A percentile compares a stretch with the other conserved stretches of the same genome.
phyloP scores from a whole-genome alignment of 306 rosid species.

The Myrica gale region DNA sequence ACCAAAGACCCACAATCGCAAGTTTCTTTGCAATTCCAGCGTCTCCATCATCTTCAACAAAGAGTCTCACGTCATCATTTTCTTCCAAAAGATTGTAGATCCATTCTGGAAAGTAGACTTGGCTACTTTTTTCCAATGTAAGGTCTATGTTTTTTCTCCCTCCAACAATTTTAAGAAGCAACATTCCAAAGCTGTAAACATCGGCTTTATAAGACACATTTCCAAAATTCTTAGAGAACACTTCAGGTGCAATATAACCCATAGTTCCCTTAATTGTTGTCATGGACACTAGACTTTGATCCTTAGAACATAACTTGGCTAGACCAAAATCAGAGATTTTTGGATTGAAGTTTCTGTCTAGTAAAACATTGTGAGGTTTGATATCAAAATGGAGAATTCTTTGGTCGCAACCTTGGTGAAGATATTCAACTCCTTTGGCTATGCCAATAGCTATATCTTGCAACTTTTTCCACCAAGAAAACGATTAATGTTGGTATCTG shows the following conservation, averaged over 20 bases:
- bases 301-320: conserved; percentile 35
- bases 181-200: conserved; percentile 36
- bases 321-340: conserved; percentile 42
- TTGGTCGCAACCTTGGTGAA: conserved; percentile 40
- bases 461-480: conserved; percentile 39
- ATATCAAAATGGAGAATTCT: conserved; percentile 40
- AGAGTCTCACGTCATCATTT: background rate
- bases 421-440: conserved; percentile 38
- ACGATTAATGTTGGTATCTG: conserved; percentile 4
- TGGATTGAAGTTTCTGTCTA: conserved; percentile 35
- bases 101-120: conserved; percentile 36
- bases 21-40: conserved; percentile 29
- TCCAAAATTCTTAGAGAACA: conserved; percentile 37
- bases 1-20: conserved; percentile 43
- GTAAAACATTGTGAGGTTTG: conserved; percentile 38
- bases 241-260: conserved; percentile 42
- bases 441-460: conserved; percentile 32
- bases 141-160: conserved; percentile 21
- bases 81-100: conserved; percentile 28
- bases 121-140: background rate
- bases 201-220: conserved; percentile 37
- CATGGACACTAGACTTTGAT: conserved; percentile 19
- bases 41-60: conserved; percentile 18
- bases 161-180: conserved; percentile 39
- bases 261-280: conserved; percentile 33